A percentile compares a stretch with the other conserved stretches of the same genome.
phyloP scores from a whole-genome alignment of 768 basidiomycete species.

The Amanita pseudoporphyria region DNA sequence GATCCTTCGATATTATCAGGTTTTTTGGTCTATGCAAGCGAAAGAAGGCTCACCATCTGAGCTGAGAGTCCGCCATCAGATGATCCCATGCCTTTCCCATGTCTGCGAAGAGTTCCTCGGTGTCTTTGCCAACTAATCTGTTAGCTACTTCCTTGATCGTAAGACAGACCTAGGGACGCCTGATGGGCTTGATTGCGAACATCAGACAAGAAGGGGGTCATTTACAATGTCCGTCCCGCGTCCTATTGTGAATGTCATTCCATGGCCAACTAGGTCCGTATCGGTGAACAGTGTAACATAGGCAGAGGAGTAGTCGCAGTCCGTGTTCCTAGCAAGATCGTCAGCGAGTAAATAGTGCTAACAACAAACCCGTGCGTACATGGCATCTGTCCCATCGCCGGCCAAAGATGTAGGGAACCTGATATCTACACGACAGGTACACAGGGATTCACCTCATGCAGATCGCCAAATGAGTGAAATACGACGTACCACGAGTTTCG shows the following conservation, averaged over 20 bases:
- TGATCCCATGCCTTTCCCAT: slow-evolving; percentile 92
- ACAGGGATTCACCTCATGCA: slow-evolving; percentile 25
- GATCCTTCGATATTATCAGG: slow-evolving; percentile 39
- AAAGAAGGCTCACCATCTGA: slow-evolving; percentile 60
- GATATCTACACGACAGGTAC: slow-evolving; percentile 74
- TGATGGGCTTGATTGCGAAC: background rate
- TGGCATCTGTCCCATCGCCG: slow-evolving; percentile 91
- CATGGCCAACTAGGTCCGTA: slow-evolving; percentile 74
- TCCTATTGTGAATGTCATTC: slow-evolving; percentile 93
- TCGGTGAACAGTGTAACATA: slow-evolving; percentile 75
- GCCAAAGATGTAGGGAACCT: slow-evolving; percentile 88
- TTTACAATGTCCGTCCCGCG: slow-evolving; percentile 89
- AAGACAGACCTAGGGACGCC: slow-evolving; percentile 51
- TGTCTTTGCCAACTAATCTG: slow-evolving; percentile 74
- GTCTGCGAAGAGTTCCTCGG: slow-evolving; percentile 73
- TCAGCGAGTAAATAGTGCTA: too few species aligned
- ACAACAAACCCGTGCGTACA: slow-evolving; percentile 37
- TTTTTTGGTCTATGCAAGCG: background rate
- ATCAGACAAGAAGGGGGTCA: background rate
- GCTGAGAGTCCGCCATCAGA: slow-evolving; percentile 80
- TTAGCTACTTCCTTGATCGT: slow-evolving; percentile 74
- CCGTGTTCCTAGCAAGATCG: slow-evolving; percentile 69
- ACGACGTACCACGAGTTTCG: slow-evolving; percentile 22
- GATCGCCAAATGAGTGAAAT: background rate
- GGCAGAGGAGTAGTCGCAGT: slow-evolving; percentile 93